phyloP scores from a whole-genome alignment of 2,329 filamentous ascomycete genomes.

The Colletotrichum sp. region DNA sequence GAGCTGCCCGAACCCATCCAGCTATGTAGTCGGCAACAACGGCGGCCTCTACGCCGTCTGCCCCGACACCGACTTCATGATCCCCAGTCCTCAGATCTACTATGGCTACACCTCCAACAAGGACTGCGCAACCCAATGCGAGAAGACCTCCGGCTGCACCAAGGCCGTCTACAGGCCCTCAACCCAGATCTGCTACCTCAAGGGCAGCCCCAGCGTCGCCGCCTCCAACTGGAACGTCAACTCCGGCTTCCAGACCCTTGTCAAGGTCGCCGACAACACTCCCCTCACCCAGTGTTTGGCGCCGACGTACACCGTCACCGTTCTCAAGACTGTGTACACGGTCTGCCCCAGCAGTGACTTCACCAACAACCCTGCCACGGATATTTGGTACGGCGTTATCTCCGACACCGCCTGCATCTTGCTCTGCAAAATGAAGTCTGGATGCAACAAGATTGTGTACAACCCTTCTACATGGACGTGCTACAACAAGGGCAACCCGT shows the following conservation, averaged over 20 bases:
- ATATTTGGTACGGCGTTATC: background rate
- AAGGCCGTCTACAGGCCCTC: background rate
- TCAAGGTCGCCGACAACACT: background rate
- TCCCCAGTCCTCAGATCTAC: conserved; percentile 3
- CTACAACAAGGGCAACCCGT: conserved; percentile 12
- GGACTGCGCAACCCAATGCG: background rate
- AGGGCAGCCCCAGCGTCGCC: background rate
- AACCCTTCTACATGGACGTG: background rate
- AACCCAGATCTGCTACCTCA: background rate
- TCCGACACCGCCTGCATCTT: background rate
- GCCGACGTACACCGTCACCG: background rate
- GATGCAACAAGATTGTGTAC: conserved; percentile 8
- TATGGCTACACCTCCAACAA: background rate
- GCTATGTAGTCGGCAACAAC: background rate
- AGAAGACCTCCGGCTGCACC: background rate
- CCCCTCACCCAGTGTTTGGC: background rate
- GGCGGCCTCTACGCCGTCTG: conserved; percentile 5
- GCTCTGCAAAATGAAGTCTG: background rate
- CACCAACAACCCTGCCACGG: background rate
- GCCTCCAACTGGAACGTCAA: conserved; percentile 6
- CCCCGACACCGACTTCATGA: conserved; percentile 1
- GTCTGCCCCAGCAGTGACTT: conserved; percentile 11
- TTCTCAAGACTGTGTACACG: background rate
- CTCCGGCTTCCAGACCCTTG: background rate
- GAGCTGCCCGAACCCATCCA: background rate